Percentiles rank a stretch among this genome's conserved stretches.
These are phyloP conservation scores for Apiospora hydei DNA, from an alignment of 2,329 filamentous ascomycete species.

Conservation along the genomic window DNA sequence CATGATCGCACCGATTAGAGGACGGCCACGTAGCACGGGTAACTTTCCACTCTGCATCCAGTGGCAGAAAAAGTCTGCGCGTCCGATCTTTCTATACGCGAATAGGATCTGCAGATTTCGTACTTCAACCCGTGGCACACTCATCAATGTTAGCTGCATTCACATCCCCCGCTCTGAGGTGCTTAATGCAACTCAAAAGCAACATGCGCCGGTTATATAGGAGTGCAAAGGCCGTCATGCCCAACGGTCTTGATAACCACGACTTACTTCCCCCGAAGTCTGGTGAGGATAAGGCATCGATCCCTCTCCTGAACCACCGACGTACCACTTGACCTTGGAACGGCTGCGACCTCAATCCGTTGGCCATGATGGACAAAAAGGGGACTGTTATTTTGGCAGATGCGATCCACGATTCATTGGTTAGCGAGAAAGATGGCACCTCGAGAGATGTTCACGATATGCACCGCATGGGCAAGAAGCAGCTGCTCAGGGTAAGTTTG, in stretches of 20 bases:
- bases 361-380: neutral
- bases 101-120: neutral
- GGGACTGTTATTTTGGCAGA: neutral
- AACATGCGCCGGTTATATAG: neutral
- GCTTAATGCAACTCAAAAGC: neutral
- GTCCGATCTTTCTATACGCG: neutral
- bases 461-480: slow-evolving; percentile 23
- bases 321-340: neutral
- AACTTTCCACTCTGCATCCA: neutral
- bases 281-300: neutral
- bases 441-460: slow-evolving; percentile 13
- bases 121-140: neutral
- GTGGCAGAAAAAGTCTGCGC: neutral
- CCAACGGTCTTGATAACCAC: neutral
- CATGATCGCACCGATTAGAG: neutral
- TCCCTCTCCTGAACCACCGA: neutral
- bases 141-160: neutral
- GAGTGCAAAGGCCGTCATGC: neutral
- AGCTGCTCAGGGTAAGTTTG: slow-evolving; percentile 14
- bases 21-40: neutral
- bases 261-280: neutral
- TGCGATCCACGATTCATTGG: neutral
- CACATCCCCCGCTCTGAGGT: neutral
- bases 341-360: neutral
- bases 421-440: slow-evolving; percentile 10